Evolutionary conservation across 83 land plant species (phyloP).

Genomic region (Diphasiastrum complanatum): DNA sequence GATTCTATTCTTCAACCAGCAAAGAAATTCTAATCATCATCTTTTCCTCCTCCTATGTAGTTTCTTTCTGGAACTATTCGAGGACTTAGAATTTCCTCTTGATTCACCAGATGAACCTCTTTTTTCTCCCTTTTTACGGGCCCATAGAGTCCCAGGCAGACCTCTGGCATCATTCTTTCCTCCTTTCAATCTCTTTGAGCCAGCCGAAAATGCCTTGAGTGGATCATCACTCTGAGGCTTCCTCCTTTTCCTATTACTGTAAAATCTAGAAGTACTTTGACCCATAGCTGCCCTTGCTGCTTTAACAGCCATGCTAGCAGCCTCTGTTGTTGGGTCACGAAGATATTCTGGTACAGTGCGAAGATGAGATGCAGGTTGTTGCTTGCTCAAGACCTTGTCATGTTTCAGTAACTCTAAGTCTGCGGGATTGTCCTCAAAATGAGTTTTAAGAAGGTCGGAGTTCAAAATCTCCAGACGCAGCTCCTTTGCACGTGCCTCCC

Average conservation of each 20-base stretch:
- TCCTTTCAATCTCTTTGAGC: too few species aligned
- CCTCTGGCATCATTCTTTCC: too few species aligned
- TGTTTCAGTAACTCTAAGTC: slow-evolving; percentile 45
- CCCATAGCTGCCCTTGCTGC: background rate
- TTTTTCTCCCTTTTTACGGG: too few species aligned
- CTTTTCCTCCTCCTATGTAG: too few species aligned
- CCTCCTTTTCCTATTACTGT: slow-evolving; percentile 3
- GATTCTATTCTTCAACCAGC: too few species aligned
- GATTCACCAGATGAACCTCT: too few species aligned
- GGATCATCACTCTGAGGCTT: background rate
- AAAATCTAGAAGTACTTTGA: too few species aligned
- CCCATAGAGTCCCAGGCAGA: too few species aligned
- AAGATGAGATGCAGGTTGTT: slow-evolving; percentile 8
- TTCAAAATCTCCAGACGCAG: slow-evolving; percentile 87
- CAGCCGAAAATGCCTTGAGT: too few species aligned
- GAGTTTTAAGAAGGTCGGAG: slow-evolving; percentile 88
- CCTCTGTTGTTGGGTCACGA: slow-evolving; percentile 3
- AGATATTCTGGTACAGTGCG: slow-evolving; percentile 8
- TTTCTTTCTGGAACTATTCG: too few species aligned
- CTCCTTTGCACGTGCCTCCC: slow-evolving; percentile 87
- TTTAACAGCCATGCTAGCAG: background rate
- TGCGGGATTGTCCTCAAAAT: slow-evolving; percentile 79
- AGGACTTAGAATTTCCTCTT: too few species aligned
- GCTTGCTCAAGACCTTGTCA: slow-evolving; percentile 11
- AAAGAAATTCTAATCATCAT: too few species aligned